A percentile compares a stretch with the other conserved stretches of the same genome.
Evolutionary conservation across 1,284 basidiomycete species (phyloP).

Genomic region (Moesziomyces globuligerus): DNA sequence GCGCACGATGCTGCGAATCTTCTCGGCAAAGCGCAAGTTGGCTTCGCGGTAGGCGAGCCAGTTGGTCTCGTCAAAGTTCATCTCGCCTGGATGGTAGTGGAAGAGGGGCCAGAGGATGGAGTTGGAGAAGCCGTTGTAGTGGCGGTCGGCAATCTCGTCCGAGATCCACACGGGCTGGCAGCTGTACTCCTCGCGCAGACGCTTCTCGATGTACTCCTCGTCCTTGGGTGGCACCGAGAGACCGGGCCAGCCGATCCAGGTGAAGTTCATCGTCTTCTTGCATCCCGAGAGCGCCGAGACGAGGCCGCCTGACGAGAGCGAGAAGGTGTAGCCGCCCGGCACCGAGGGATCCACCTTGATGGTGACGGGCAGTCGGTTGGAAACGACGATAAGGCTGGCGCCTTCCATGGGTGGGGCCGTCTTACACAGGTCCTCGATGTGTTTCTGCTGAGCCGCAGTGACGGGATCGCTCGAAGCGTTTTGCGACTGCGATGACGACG

Average conservation of each 20-base stretch:
- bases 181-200: constrained; percentile 91
- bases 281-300: constrained; percentile 64
- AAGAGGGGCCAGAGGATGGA: constrained; percentile 99
- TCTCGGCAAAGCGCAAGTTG: constrained; percentile 92
- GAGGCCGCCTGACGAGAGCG: constrained; percentile 64
- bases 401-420: constrained; percentile 29
- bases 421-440: constrained; percentile 34
- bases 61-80: constrained; percentile 99
- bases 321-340: constrained; percentile 64
- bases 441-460: constrained; percentile 36
- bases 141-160: constrained; percentile 94
- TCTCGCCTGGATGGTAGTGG: constrained; percentile 84
- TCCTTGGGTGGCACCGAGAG: constrained; percentile 57
- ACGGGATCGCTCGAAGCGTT: constrained; percentile 13
- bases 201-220: constrained; percentile 67
- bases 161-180: constrained; percentile 98
- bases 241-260: constrained; percentile 67
- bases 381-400: constrained; percentile 86
- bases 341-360: constrained; percentile 63
- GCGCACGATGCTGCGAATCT: constrained; percentile 81
- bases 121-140: constrained; percentile 99
- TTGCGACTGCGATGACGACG: constrained; percentile 16
- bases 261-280: constrained; percentile 66
- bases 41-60: constrained; percentile 98
- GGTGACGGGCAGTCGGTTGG: constrained; percentile 83